Evolutionary conservation across 306 rosid genomes (phyloP), one percentile per base, ranked within the genome.

Genomic region (Leucaena leucocephala): DNA sequence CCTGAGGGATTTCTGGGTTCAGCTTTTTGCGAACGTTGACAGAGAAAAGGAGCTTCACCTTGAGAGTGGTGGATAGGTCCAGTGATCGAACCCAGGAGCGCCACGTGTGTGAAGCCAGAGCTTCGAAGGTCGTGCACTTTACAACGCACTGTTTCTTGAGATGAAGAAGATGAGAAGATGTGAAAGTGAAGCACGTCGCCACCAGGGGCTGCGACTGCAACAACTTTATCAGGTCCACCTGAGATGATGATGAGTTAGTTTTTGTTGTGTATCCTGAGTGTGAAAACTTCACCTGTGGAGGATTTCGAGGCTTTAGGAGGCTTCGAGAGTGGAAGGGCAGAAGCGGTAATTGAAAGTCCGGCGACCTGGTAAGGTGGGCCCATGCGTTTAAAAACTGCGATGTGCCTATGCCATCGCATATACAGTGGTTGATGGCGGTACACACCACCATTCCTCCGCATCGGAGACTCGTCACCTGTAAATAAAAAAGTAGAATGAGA

Each of bases 71-170:
- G 0, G 84, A 35, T 8, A 83, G 71, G 67, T 83, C 78, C n/a
- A 92, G 80, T 4, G 96, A 85, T 22, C 82, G 74, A 62, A 92
- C 82, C 98, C 98, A 94, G 13, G 90, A 89, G 34, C 96, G 93
- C 98, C 98, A 94, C 65, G 96, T 94, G 89, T 94, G 98, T 0
- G 97, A 76, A 0, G 98, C 97, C 0, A 92, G 74, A 52, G 87
- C 88, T 76, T 94, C 98, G 40, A 94, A 94, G 36, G 92, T 46
- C 58, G 88, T 92, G 87, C 97, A 86, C 19, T 89, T 93, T 0
- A 91, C 83, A 3, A 42, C 76, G 69, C 92, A 91, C 42, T 86
- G 96, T n/a, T 86, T 76, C 74, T 92, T 91, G 36, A 94, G 85
- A 65, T 46, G 85, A 54, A 88, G 88, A 58, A 88, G 79, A 2